Percentiles rank a stretch among this genome's conserved stretches.
phyloP scores from a whole-genome alignment of 768 basidiomycete genomes.

The Dacryopinax primogenitus region DNA sequence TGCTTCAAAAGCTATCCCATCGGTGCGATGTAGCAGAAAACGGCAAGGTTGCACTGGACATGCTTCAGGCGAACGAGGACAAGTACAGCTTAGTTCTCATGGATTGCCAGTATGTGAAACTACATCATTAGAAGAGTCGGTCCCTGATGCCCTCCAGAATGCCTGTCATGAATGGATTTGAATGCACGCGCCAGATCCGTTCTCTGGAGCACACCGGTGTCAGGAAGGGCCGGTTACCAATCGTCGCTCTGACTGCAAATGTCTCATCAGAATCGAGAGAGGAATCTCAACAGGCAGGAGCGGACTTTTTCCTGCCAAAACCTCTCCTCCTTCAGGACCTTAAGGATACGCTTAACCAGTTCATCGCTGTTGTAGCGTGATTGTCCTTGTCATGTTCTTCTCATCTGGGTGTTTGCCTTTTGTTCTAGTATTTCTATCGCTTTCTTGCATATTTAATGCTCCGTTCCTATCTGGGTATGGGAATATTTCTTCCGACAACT shows the following conservation, averaged over 20 bases:
- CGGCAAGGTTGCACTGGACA: neutral
- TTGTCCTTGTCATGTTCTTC: too few relatives aligned
- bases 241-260: neutral
- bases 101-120: neutral
- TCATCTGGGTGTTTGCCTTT: too few relatives aligned
- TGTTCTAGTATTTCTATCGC: too few relatives aligned
- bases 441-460: too few relatives aligned
- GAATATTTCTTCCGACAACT: too few relatives aligned
- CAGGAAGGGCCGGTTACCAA: neutral
- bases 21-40: neutral
- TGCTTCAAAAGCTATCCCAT: neutral
- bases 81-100: neutral
- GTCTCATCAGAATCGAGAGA: neutral
- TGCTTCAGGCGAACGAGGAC: neutral
- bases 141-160: neutral
- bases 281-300: neutral
- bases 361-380: neutral
- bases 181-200: neutral
- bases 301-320: neutral
- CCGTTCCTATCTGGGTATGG: too few relatives aligned
- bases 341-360: neutral
- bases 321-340: neutral
- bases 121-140: neutral
- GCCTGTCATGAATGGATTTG: neutral
- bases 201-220: neutral